A percentile compares a stretch with the other conserved stretches of the same genome.
These are phyloP conservation scores for Mycena rosella DNA, from an alignment of 768 basidiomycete genomes.

Conservation along the genomic window DNA sequence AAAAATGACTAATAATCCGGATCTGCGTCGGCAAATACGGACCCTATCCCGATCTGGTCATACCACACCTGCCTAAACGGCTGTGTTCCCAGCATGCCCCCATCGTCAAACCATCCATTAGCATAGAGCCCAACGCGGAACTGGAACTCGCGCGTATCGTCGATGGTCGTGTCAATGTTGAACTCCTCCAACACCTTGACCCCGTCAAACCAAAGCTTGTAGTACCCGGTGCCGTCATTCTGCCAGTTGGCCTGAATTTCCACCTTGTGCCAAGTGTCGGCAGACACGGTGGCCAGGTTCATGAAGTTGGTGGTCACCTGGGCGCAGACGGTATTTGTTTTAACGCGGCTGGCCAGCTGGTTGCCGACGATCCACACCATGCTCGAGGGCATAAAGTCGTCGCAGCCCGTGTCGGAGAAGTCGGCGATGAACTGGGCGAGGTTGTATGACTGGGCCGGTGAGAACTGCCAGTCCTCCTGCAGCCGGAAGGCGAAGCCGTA, in stretches of 20 bases:
- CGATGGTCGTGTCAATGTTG: constrained; percentile 15
- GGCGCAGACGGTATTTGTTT: constrained; percentile 7
- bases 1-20: not conserved
- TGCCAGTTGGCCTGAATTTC: constrained; percentile 17
- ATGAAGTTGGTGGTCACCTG: constrained; percentile 12
- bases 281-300: constrained; percentile 21
- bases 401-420: constrained; percentile 20
- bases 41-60: constrained; percentile 15
- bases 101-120: constrained; percentile 22
- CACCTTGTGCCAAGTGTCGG: constrained; percentile 13
- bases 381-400: constrained; percentile 16
- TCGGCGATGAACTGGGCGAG: constrained; percentile 21
- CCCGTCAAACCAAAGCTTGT: constrained; percentile 21
- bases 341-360: constrained; percentile 16
- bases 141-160: constrained; percentile 18
- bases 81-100: constrained; percentile 14
- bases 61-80: constrained; percentile 24
- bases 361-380: constrained; percentile 20
- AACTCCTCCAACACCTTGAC: constrained; percentile 19
- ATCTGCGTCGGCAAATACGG: constrained; percentile 18
- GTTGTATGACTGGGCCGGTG: constrained; percentile 11
- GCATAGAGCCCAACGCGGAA: constrained; percentile 19
- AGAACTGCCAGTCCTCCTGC: constrained; percentile 21
- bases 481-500: constrained; percentile 11
- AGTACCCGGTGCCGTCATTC: constrained; percentile 17